A percentile compares a stretch with the other conserved stretches of the same genome.
Evolutionary conservation across 2,329 filamentous ascomycete species (phyloP).

Genomic region (Aureobasidium sp.): DNA sequence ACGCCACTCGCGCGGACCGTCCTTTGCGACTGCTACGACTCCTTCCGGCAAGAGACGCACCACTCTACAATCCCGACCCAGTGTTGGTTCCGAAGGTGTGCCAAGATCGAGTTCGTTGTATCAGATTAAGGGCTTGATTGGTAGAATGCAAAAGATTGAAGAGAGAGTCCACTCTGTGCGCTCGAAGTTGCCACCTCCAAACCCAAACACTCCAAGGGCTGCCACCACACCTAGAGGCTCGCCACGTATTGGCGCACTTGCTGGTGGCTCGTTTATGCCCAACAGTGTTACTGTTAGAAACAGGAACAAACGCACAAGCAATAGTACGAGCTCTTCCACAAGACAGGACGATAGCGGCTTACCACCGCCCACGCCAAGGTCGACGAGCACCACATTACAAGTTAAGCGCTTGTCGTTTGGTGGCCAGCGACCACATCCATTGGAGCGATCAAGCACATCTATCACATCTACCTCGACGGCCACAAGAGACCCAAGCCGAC

Average conservation of each 20-base stretch:
- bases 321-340: constrained; percentile 41
- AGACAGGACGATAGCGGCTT: constrained; percentile 20
- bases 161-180: constrained; percentile 85
- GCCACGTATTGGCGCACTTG: constrained; percentile 37
- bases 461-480: constrained; percentile 15
- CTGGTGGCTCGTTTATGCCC: constrained; percentile 42
- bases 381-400: constrained; percentile 24
- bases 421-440: constrained; percentile 26
- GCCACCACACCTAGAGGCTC: constrained; percentile 52
- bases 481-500: constrained; percentile 45
- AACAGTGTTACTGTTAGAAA: constrained; percentile 56
- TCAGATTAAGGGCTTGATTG: constrained; percentile 88
- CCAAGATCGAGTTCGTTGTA: constrained; percentile 68
- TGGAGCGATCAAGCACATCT: constrained; percentile 23
- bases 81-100: constrained; percentile 31
- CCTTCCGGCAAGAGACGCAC: constrained; percentile 39
- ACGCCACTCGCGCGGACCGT: constrained; percentile 51
- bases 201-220: constrained; percentile 66
- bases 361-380: constrained; percentile 18
- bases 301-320: constrained; percentile 58
- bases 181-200: constrained; percentile 81
- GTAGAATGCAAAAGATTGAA: constrained; percentile 95
- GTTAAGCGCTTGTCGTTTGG: constrained; percentile 47
- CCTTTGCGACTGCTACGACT: constrained; percentile 37
- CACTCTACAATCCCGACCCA: constrained; percentile 37